A percentile compares a stretch with the other conserved stretches of the same genome.
Conservation (phyloP, 768 basidiomycete genomes). For the Ramaria sp. region DNA sequence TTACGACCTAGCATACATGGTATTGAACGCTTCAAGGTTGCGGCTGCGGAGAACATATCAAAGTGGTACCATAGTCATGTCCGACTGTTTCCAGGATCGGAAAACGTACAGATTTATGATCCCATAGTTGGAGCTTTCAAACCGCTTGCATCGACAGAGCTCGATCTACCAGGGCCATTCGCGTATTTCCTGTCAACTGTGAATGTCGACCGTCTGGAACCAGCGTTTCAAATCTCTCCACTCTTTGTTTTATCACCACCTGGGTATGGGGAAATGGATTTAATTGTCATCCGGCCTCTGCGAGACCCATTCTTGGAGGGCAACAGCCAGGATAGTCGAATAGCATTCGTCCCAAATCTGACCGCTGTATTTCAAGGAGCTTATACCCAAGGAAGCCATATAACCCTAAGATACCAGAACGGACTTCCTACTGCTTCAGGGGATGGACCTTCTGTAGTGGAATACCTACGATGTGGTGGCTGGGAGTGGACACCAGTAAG, state of each 20-base stretch:
- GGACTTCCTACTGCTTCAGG: conserved; percentile 24
- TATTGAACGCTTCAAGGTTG: conserved; percentile 78
- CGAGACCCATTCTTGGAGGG: conserved; percentile 37
- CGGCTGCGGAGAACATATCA: conserved; percentile 63
- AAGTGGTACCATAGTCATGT: conserved; percentile 59
- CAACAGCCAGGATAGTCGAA: conserved; percentile 33
- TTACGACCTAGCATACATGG: conserved; percentile 62
- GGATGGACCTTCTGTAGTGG: conserved; percentile 36
- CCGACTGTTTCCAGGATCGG: conserved; percentile 37
- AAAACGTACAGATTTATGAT: conserved; percentile 50
- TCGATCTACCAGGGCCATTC: conserved; percentile 60
- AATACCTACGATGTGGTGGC: conserved; percentile 66
- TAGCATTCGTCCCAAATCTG: conserved; percentile 40
- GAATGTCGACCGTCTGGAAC: conserved; percentile 81
- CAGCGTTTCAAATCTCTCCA: conserved; percentile 69
- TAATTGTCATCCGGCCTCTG: conserved; percentile 66
- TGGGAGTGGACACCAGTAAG: conserved; percentile 86
- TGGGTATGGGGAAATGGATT: conserved; percentile 38
- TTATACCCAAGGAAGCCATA: conserved; percentile 69
- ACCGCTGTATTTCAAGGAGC: conserved; percentile 50
- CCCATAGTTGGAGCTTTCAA: conserved; percentile 37
- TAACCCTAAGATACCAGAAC: conserved; percentile 46
- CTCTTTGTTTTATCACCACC: conserved; percentile 37
- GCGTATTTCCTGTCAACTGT: conserved; percentile 75
- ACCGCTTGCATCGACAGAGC: conserved; percentile 23